Evolutionary conservation across 208 protist species (phyloP), one percentile per base, ranked within the genome.

Genomic region (Novymonas esmeraldas): DNA sequence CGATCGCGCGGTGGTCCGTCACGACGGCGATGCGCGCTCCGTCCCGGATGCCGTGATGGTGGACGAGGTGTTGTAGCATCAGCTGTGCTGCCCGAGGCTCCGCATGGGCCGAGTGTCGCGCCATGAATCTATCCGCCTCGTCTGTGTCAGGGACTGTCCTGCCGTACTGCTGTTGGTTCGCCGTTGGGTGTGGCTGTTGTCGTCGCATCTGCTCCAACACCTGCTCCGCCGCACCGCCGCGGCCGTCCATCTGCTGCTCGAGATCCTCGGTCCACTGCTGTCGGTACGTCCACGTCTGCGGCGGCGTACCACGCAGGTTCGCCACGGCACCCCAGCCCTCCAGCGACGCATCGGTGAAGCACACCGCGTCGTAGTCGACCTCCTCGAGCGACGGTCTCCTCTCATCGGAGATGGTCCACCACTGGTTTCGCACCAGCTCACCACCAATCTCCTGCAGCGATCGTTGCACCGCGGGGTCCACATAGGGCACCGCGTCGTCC

Each of bases 281-380:
- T 38, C 51, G 48, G 51, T 60, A 70, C 38, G 55, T 61, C 41
- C 52, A 41, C 28, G 42, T 58, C 29, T 48, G 2, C 44, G 26
- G 18, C 2, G 28, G 39, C 55, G n/a, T 26, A 10, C 18, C 24
- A 18, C 49, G 48, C 16, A 49, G 26, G 48, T 68, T 1, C 22
- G 34, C 26, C 6, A 70, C 51, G 3, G 64, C 64, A 44, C 64
- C 52, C 64, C 64, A 70, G 11, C 64, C 64, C 6, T 36, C 38
- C 41, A 34, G 29, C 41, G 64, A 70, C 31, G 64, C 64, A 33
- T 70, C 64, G 20, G 64, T 70, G 50, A 48, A 70, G 7, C 3
- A 2, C 14, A 68, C 38, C 16, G 9, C 22, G 50, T 68, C 62
- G 50, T 58, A 68, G 34, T 5, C n/a, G 5, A 5, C 48, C 20